phyloP scores from a whole-genome alignment of 352 stramenopile genomes.

The Phytopythium delawarense region DNA sequence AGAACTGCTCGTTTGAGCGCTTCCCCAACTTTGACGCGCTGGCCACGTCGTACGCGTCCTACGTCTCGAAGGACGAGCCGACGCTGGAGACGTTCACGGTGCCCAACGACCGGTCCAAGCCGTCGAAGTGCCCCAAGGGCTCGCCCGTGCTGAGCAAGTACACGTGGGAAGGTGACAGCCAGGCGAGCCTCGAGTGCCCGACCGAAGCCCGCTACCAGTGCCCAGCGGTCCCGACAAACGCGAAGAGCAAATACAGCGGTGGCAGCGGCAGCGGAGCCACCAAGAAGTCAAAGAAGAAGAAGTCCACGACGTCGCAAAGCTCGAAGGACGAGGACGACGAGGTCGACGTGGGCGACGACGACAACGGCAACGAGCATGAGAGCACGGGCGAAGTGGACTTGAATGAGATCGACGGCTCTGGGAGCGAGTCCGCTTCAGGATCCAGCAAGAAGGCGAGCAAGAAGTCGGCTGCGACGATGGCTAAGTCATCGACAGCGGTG shows the following conservation, averaged over 20 bases:
- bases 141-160: conserved; percentile 17
- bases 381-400: neutral
- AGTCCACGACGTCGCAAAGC: neutral
- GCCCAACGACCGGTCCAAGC: conserved; percentile 13
- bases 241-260: neutral
- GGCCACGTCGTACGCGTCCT: conserved; percentile 37
- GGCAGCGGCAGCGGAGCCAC: neutral
- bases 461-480: neutral
- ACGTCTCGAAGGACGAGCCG: conserved; percentile 24
- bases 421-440: neutral
- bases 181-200: conserved; percentile 20
- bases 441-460: neutral
- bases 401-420: neutral
- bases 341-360: neutral
- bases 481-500: neutral
- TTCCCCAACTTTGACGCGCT: conserved; percentile 71
- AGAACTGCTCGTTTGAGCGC: conserved; percentile 42
- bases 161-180: conserved; percentile 15
- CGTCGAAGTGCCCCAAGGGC: conserved; percentile 14
- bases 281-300: conserved; percentile 3
- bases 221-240: conserved; percentile 17
- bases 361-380: neutral
- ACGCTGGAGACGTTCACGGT: conserved; percentile 21
- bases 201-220: conserved; percentile 27
- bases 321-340: neutral